Base-by-base conservation (phyloP, 2,329 filamentous ascomycete species). In the Westerdykella aurantiaca region DNA sequence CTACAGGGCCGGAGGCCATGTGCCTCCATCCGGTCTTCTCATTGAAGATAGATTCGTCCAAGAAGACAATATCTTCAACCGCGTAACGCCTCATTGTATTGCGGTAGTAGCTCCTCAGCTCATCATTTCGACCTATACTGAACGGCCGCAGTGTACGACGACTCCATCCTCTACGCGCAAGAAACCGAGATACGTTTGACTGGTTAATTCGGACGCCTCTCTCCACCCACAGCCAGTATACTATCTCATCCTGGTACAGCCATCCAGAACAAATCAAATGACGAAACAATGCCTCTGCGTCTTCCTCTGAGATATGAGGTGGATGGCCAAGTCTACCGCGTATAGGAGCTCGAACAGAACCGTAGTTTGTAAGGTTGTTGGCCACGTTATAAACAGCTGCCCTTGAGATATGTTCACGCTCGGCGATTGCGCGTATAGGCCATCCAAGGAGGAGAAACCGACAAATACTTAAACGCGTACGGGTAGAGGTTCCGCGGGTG, bases 1-100 rank as follows among this genome's bases (percentile, higher is more conserved):
- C n/a, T 39, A 50, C 31, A 38, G 42, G 45, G 34, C 23, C 12
- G 39, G 22, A 50, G 13, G 42, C 38, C 37, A 48, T 46, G 23
- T 52, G 49, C 22, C 47, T 31, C 38, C 50, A 38, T n/a, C 44
- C 43, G 11, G 47, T 50, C 35, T 39, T 38, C 45, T 52, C 41
- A 39, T 52, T 48, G 25, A 35, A 44, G 37, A 39, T 41, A n/a
- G 39, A 44, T 44, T 50, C 38, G 43, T 52, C 43, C 5, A 52
- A 3, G 22, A 41, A 39, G 17, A 50, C 37, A 10, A 50, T 37
- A 38, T 46, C 38, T 21, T 52, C 48, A n/a, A 39, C 44, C 1
- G 38, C 48, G 18, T 46, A 48, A 31, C 41, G 41, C 39, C 31
- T 33, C 39, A 41, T 41, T 4, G 18, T 16, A 5, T 31, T 5